Conservation (phyloP, 495 filamentous ascomycete species). For the Daldinia grandis region DNA sequence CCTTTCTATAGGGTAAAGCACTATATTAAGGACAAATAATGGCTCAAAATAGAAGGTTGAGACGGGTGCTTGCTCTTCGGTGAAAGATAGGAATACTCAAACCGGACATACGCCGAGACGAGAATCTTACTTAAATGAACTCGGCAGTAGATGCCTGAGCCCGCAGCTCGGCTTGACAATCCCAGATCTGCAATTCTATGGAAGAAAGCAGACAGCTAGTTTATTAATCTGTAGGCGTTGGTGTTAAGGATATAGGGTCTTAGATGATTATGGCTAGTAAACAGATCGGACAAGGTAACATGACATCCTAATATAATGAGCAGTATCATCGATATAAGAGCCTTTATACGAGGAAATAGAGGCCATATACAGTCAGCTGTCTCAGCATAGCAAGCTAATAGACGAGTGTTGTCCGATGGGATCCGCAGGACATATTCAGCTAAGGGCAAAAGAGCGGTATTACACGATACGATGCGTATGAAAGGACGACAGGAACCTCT, state of each 20-base stretch:
- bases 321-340: slow-evolving; percentile 10
- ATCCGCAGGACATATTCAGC: slow-evolving; percentile 16
- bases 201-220: slow-evolving; percentile 3
- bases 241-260: slow-evolving; percentile 1
- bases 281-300: background rate
- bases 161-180: slow-evolving; percentile 5
- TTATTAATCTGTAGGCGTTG: slow-evolving; percentile 1
- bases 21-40: slow-evolving; percentile 37
- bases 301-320: background rate
- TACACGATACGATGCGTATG: slow-evolving; percentile 30
- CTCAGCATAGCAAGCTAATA: slow-evolving; percentile 13
- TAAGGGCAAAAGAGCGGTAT: slow-evolving; percentile 27
- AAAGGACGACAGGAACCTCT: slow-evolving; percentile 27
- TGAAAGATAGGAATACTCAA: slow-evolving; percentile 26
- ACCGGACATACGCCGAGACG: slow-evolving; percentile 26
- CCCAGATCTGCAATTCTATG: slow-evolving; percentile 2
- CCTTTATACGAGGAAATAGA: slow-evolving; percentile 3
- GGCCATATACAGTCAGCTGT: slow-evolving; percentile 3
- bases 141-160: slow-evolving; percentile 1
- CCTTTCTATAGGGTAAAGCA: slow-evolving; percentile 25
- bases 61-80: slow-evolving; percentile 35
- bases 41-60: slow-evolving; percentile 39
- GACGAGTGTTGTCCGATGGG: slow-evolving; percentile 9
- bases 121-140: slow-evolving; percentile 19
- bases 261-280: background rate